Base-by-base conservation (phyloP, 176 grass and related monocot genomes). In the Pontederia paniculata region DNA sequence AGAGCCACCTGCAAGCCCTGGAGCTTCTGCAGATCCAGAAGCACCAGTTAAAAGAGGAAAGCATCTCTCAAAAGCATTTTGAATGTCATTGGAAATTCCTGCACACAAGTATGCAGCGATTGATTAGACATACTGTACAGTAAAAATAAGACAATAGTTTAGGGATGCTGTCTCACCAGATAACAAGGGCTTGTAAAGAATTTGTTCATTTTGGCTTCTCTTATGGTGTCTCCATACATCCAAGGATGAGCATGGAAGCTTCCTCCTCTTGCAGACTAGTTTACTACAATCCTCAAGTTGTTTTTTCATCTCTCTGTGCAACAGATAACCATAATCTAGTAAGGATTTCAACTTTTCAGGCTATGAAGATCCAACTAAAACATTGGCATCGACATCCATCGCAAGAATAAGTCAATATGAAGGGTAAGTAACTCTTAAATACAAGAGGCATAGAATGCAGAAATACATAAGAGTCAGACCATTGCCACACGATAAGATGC, bases 211-310 rank as follows among this genome's bases (percentile, higher is more conserved):
- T 66, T 58, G 71, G 21, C 48, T 52, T 47, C 50, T 68, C 55
- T 57, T 72, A 19, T 62, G 60, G 67, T 69, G 74, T 68, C 56
- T 87, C 83, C 80, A 91, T 23, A 66, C 16, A 73, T 87, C 77
- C 42, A 88, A 46, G 14, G 42, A 13, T 18, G 79, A 42, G 45
- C 73, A 79, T 18, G 93, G 93, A 45, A 91, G 66, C 52, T 77
- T 88, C 70, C 76, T 81, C 54, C 93, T 77, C 74, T 91, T 88
- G 66, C 50, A 59, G 48, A 53, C 41, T 42, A 98, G 57, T 23
- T 62, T 52, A 54, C 55, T 42, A 20, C 9, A 21, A 44, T 76
- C 81, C 66, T 25, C 20, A 65, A 73, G 74, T 68, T 84, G 81
- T 43, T 25, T 54, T 42, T 57, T 81, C 77, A 89, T 76, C 44